Conservation (phyloP, 306 rosid species). For the Pterocarpus santalinus region DNA sequence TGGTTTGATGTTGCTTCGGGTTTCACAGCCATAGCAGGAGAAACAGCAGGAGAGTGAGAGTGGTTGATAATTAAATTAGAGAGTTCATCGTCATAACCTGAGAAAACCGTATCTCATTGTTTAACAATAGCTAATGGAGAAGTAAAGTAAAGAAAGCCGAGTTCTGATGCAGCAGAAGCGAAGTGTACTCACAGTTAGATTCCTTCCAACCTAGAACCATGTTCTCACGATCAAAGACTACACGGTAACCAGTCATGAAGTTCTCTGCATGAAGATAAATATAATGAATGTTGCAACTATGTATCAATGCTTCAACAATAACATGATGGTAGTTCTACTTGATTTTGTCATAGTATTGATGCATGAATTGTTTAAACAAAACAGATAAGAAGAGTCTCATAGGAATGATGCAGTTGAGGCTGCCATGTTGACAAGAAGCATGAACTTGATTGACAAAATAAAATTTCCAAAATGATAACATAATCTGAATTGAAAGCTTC, state of each 20-base stretch:
- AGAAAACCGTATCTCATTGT: slow-evolving; percentile 27
- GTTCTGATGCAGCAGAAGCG: slow-evolving; percentile 9
- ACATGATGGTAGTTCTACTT: slow-evolving; percentile 12
- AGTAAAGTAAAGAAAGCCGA: neutral
- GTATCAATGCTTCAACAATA: slow-evolving; percentile 25
- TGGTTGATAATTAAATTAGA: slow-evolving; percentile 50
- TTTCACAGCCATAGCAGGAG: slow-evolving; percentile 54
- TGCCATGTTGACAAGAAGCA: slow-evolving; percentile 10
- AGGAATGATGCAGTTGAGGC: slow-evolving; percentile 11
- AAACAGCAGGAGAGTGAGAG: slow-evolving; percentile 48
- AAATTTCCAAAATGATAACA: neutral
- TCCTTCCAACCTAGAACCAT: slow-evolving; percentile 78
- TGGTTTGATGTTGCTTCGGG: slow-evolving; percentile 64
- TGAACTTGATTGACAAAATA: slow-evolving; percentile 1
- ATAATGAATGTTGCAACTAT: slow-evolving; percentile 12
- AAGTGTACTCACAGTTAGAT: slow-evolving; percentile 72
- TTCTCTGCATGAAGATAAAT: slow-evolving; percentile 71
- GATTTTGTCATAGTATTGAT: slow-evolving; percentile 19
- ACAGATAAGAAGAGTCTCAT: neutral
- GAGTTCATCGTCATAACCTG: slow-evolving; percentile 66
- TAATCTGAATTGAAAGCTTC: slow-evolving; percentile 14
- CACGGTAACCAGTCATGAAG: slow-evolving; percentile 92
- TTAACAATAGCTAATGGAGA: slow-evolving; percentile 8
- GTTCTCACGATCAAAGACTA: slow-evolving; percentile 82
- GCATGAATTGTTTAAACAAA: slow-evolving; percentile 7